A percentile compares a stretch with the other conserved stretches of the same genome.
Conservation (phyloP, 2,329 filamentous ascomycete species). For the Aspergillus latus region DNA sequence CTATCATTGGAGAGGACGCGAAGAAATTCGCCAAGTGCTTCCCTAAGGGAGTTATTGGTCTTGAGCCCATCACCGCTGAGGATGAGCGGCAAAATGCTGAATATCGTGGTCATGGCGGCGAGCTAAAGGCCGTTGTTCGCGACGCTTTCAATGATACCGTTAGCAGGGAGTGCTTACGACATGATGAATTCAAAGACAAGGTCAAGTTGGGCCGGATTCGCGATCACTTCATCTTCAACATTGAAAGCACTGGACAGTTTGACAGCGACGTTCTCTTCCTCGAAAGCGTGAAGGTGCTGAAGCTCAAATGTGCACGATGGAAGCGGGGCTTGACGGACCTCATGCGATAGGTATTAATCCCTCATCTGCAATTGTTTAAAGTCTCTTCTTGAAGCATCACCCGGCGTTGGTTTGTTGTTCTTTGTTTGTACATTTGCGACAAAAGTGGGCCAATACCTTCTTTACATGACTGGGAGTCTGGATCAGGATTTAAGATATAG, state of each 20-base stretch:
- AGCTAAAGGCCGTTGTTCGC: constrained; percentile 81
- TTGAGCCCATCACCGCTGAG: constrained; percentile 68
- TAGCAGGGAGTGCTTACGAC: constrained; percentile 85
- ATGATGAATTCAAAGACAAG: constrained; percentile 91
- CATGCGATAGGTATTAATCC: constrained; percentile 30
- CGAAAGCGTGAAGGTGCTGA: constrained; percentile 80
- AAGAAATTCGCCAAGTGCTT: constrained; percentile 90
- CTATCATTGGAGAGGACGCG: constrained; percentile 83
- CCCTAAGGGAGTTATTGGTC: constrained; percentile 77
- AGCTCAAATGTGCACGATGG: constrained; percentile 68
- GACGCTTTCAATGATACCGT: constrained; percentile 95
- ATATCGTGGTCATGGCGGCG: constrained; percentile 73
- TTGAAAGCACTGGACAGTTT: constrained; percentile 95
- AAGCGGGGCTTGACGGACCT: constrained; percentile 48
- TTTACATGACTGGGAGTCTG: constrained; percentile 35
- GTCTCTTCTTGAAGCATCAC: constrained; percentile 36
- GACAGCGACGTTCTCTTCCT: constrained; percentile 92
- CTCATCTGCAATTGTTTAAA: constrained; percentile 8
- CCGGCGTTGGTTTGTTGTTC: constrained; percentile 38
- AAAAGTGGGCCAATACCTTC: constrained; percentile 35
- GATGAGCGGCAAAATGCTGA: constrained; percentile 62
- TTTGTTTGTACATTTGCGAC: constrained; percentile 31
- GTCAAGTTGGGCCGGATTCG: constrained; percentile 86
- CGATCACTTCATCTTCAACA: constrained; percentile 95
- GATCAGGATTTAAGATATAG: constrained; percentile 30